A percentile compares a stretch with the other conserved stretches of the same genome.
Conservation (phyloP, 106 monocot species). For the Dactylorhiza incarnata region DNA sequence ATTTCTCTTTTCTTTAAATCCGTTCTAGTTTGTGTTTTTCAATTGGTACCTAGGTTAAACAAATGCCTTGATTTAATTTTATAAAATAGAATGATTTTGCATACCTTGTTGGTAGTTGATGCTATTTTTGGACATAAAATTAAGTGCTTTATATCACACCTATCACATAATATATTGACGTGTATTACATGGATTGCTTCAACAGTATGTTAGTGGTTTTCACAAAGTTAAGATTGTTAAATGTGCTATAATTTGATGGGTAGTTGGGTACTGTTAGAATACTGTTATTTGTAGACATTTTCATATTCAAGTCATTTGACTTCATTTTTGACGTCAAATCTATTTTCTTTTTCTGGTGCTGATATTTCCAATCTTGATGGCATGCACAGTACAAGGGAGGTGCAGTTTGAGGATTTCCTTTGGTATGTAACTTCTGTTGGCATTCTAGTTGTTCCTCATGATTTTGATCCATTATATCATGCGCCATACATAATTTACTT, state of each 20-base stretch:
- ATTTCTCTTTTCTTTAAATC: not conserved
- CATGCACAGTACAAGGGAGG: conserved; percentile 33
- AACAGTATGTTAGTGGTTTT: not conserved
- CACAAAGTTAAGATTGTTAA: not conserved
- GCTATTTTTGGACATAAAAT: not conserved
- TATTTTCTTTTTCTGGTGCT: conserved; percentile 6
- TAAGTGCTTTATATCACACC: not conserved
- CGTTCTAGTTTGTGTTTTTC: conserved; percentile 1
- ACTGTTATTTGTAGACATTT: not conserved
- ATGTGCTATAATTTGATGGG: not conserved
- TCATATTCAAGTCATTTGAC: not conserved
- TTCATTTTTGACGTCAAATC: conserved; percentile 3
- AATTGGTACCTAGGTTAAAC: not conserved
- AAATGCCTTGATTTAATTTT: not conserved
- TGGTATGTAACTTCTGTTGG: conserved; percentile 51
- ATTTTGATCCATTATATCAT: conserved; percentile 3
- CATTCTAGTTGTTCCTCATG: not conserved
- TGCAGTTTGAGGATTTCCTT: conserved; percentile 82
- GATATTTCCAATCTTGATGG: conserved; percentile 3
- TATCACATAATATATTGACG: not conserved
- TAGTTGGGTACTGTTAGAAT: not conserved
- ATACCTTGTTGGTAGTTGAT: not conserved
- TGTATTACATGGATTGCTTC: not conserved
- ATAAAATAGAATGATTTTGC: not conserved
- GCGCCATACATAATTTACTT: not conserved